Evolutionary conservation across 139 green algal species (phyloP).

Genomic region (Chlamydomonas asymmetrica): DNA sequence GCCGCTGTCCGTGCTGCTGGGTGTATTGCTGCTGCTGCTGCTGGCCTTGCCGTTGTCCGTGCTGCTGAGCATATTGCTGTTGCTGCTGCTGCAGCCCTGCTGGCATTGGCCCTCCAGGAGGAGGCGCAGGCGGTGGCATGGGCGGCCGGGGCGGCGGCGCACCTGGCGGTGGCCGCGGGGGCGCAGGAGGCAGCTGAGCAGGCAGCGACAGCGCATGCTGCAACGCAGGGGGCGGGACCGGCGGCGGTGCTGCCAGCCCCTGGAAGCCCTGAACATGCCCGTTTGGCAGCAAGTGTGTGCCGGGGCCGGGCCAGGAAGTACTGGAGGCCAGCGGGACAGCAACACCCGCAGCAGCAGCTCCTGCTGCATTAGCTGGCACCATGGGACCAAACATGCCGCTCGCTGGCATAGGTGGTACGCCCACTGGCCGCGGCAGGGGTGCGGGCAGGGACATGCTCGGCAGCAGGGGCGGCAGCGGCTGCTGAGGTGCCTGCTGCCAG

Average conservation of each 20-base stretch:
- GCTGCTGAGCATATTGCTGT: not conserved
- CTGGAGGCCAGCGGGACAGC: not conserved
- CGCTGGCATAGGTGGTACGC: no score
- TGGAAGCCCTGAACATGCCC: not conserved
- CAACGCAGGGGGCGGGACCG: no score
- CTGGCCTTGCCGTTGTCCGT: not conserved
- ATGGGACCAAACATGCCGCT: no score
- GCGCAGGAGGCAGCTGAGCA: no score
- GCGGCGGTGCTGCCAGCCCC: not conserved
- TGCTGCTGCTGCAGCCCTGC: conserved; percentile 1
- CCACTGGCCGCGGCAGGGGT: no score
- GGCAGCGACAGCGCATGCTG: not conserved
- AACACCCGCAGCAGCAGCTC: not conserved
- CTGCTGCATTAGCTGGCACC: no score
- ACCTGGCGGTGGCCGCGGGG: not conserved
- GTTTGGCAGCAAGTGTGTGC: not conserved
- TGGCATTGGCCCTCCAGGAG: not conserved
- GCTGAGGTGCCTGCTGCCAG: no score
- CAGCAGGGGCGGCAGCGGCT: no score
- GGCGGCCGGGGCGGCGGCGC: no score
- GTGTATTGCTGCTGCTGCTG: not conserved
- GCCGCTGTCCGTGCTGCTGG: not conserved
- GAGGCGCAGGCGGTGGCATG: not conserved
- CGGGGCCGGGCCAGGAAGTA: not conserved
- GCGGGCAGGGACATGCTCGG: no score